Base-by-base conservation (phyloP, 129 eudicot species). In the Pittosporum tobira region DNA sequence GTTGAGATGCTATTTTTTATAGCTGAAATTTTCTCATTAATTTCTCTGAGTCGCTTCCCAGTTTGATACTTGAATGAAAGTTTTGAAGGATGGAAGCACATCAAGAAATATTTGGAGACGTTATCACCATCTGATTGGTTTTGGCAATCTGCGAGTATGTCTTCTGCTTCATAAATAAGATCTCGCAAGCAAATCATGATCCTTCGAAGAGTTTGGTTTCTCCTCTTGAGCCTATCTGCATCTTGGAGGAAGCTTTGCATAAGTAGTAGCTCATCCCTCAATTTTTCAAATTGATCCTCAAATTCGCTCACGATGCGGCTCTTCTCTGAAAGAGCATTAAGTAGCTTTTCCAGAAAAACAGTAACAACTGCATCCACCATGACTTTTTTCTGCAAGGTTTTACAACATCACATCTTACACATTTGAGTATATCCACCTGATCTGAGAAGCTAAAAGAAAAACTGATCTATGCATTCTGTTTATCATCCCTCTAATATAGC, bases 191-290 rank as follows among this genome's bases (percentile, higher is more conserved):
- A 27, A 15, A 28, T 34, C 71, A 64, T 36, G 52, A 60, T 28
- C 2, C 26, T 34, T 28, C n/a, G 15, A 38, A 71, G 66, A 56
- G 55, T 49, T 49, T 23, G 3, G 29, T 49, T 6, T 22, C 16
- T 49, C 16, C 54, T 64, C 54, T 64, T 64, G 19, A 48, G 65
- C 70, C 70, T 63, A 26, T 71, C 76, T 21, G 66, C 76, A 48
- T 71, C 76, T 45, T 71, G 57, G 7, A 71, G 66, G 31, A 71
- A 71, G 64, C 76, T 71, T 48, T 49, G 48, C 71, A 71, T 71
- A 16, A 55, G 54, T 22, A 45, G 26, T 6, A 71, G 70, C 46
- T 71, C 71, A 48, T 47, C 20, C 57, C 59, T 43, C 22, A 71
- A 34, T 51, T 64, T 64, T 31, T 36, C 44, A 47, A 71, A 71